Evolutionary conservation across 2,329 filamentous ascomycete genomes (phyloP), one percentile per base, ranked within the genome.

Genomic region (Ophiosphaerella korrae): DNA sequence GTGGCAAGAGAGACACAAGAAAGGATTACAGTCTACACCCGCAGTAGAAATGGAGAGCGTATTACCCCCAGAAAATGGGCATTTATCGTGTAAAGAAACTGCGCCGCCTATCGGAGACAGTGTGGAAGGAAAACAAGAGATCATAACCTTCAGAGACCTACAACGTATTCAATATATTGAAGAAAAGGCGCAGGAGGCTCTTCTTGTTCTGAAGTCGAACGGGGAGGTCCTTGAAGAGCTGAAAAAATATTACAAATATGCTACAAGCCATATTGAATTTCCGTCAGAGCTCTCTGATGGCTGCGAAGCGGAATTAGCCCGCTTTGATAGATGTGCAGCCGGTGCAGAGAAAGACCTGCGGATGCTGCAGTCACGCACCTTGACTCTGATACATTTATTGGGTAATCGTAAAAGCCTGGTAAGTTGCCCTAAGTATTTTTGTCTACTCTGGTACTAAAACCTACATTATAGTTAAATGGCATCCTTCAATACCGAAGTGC

Each of bases 101-200:
- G 11, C 6, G 3, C 26, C 5, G 26, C 26, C 26, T 29, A 8
- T 7, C 26, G 26, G 26, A 29, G 8, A 21, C 8, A 9, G 9
- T 14, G 18, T 2, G 2, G 14, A 21, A 7, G n/a, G 14, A 11
- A 29, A 23, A 23, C 23, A 49, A 11, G 51, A 57, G n/a, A 45
- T n/a, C 2, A 71, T 74, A 34, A 58, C 55, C 0, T 70, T 75
- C 39, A 50, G 37, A 2, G 57, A 72, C 41, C 43, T 77, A 1
- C 72, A 74, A 47, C 23, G 55, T 1, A 56, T 73, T 1, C 74
- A 77, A 26, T 60, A 51, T 31, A 48, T 73, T 4, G 72, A 75
- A 47, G 72, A 75, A 47, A 71, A 72, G 38, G 58, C 62, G 5
- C 74, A 75, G 29, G 73, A 77, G 42, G 58, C 64, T 0, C 42